Base-by-base conservation (phyloP, 1,284 basidiomycete species). In the Microbotryum scabiosae region DNA sequence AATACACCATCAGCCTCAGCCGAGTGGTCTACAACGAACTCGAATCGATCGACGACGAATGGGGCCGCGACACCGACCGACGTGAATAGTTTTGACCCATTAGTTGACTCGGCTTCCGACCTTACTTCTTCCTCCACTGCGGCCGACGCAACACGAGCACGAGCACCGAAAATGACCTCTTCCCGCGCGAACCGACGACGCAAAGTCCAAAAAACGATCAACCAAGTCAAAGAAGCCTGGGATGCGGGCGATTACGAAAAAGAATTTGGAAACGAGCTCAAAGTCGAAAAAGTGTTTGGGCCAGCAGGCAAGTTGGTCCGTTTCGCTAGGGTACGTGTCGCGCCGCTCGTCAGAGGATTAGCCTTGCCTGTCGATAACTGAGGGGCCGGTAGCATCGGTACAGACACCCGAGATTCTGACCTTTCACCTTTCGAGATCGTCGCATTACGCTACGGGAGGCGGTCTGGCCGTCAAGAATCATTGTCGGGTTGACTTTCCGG, bases 401-500 rank as follows among this genome's bases (percentile, higher is more conserved):
- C 73, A 90, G 84, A 87, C 90, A 18, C 91, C 91, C 0, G 82
- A 82, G 9, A 84, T 90, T 1, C 81, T 94, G 28, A 85, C 83
- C 2, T 80, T 94, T 1, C 90, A 94, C 74, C 83, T 96, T 60
- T 90, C 90, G 68, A 84, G 92, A 56, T 91, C 88, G 8, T 79
- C 86, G 72, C 76, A 76, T 23, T 86, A 82, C 66, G 86, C 87
- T 21, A 74, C 80, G 80, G 75, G 77, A 60, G 84, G 85, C 69
- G 36, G 36, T 18, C 12, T 41, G 14, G 82, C 87, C 25, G 76
- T 85, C 66, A 92, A 92, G 78, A 94, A 93, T 76, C 82, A 80
- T 47, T 84, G 87, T 61, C 80, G 81, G 47, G 82, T 96, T n/a
- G 69, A 80, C 30, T 94, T 91, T 73, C 88, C 90, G 3, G 86